These are phyloP conservation scores for Rheum nobile DNA, from an alignment of 148 eudicot genomes.

Conservation along the genomic window DNA sequence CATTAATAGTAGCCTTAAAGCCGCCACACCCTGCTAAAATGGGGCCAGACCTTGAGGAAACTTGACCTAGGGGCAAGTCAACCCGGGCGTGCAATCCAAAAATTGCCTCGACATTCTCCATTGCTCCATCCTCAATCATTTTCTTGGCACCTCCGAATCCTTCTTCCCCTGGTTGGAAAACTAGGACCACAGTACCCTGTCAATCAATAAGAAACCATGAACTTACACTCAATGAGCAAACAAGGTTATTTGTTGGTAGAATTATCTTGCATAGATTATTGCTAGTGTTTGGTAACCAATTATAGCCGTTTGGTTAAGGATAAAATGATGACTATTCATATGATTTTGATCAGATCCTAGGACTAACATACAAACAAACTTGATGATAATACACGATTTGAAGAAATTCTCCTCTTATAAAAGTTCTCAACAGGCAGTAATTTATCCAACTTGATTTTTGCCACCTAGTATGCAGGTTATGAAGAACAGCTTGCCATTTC, in stretches of 20 bases:
- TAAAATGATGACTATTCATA: neutral
- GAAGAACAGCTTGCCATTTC: neutral
- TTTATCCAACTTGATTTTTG: neutral
- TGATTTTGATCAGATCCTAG: neutral
- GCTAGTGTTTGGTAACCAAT: neutral
- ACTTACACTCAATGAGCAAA: neutral
- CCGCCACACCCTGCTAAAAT: conserved; percentile 71
- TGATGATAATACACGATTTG: neutral
- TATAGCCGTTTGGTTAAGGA: neutral
- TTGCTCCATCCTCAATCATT: conserved; percentile 12
- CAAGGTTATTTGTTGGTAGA: neutral
- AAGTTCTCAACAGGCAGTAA: neutral
- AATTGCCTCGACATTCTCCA: conserved; percentile 43
- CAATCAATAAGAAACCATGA: neutral
- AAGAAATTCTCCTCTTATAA: neutral
- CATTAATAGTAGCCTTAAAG: conserved; percentile 46
- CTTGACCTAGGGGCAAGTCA: conserved; percentile 29
- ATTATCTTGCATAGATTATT: neutral
- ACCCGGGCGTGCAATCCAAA: conserved; percentile 58
- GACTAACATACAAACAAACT: neutral
- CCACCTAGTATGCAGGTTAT: neutral
- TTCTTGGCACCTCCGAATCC: conserved; percentile 8
- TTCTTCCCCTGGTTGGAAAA: conserved; percentile 8
- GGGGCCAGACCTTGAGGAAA: conserved; percentile 68
- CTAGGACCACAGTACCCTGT: conserved; percentile 8